Conservation (phyloP, 2,329 filamentous ascomycete species). For the Diaporthe destruens region DNA sequence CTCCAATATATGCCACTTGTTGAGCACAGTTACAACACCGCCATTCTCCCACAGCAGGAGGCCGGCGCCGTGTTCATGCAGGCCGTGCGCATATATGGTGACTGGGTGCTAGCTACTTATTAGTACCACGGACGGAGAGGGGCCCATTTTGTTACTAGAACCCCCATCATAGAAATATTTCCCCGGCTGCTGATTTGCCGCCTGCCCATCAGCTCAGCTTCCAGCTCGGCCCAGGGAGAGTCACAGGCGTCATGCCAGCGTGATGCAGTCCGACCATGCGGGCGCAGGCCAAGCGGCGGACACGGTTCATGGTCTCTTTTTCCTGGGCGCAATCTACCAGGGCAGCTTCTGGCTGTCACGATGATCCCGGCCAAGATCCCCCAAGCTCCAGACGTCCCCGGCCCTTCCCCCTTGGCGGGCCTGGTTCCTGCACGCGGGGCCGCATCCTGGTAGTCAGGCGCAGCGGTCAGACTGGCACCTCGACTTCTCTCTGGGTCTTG, state of each 20-base stretch:
- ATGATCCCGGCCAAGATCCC: constrained; percentile 23
- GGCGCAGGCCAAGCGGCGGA: constrained; percentile 5
- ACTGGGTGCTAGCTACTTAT: neutral
- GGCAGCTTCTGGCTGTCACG: constrained; percentile 26
- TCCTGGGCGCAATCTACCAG: constrained; percentile 17
- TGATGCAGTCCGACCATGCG: constrained; percentile 26
- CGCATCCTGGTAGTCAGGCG: constrained; percentile 20
- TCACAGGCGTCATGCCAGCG: constrained; percentile 28
- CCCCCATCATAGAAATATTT: constrained; percentile 5
- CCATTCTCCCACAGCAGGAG: neutral
- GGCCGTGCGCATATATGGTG: constrained; percentile 27
- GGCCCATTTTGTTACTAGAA: neutral
- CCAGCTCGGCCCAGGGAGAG: constrained; percentile 13
- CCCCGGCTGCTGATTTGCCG: constrained; percentile 12
- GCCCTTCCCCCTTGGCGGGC: neutral
- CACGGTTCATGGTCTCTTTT: neutral
- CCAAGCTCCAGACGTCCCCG: neutral
- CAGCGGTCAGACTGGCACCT: constrained; percentile 23
- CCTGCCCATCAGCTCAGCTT: constrained; percentile 1
- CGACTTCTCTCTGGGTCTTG: too few species aligned
- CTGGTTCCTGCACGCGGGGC: constrained; percentile 13
- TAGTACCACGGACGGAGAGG: neutral
- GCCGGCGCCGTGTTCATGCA: constrained; percentile 1
- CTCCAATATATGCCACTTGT: constrained; percentile 13
- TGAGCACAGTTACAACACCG: constrained; percentile 1